Evolutionary conservation across 352 stramenopile species (phyloP), one percentile per base, ranked within the genome.

Genomic region (Plasmopara halstedii): DNA sequence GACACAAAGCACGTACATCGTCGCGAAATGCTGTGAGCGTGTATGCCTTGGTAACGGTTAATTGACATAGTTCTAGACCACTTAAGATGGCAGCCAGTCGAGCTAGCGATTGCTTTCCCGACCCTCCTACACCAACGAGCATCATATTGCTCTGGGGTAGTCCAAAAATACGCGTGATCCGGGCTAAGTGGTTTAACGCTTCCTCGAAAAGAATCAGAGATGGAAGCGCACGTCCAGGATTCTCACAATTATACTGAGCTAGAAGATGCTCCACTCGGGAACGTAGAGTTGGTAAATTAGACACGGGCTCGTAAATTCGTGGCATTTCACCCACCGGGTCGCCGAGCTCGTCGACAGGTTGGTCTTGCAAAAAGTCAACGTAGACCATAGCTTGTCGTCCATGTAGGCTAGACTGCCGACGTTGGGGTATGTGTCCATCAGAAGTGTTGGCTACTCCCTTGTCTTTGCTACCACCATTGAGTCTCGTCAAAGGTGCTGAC

Each of bases 191-290:
- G 17, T 62, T 54, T 2, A 97, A 64, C 6, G 88, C 88, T 55
- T 96, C 86, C 41, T 96, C 86, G 39, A 97, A 97, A 1, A 97
- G 58, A 23, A 97, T 86, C 14, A 96, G 61, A 23, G 82, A 62
- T 14, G 95, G 81, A 17, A 74, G 53, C 17, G 68, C 70, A 1
- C 58, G 59, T 15, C 77, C 44, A 23, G 56, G 76, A 29, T 88
- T 83, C n/a, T 92, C 78, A 11, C 83, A 67, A 53, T 96, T 95
- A 44, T 91, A 94, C 31, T 79, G 62, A 1, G 60, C 48, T 15
- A 95, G 50, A 8, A 96, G 76, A 6, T 55, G 44, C 43, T 92
- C 64, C 0, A 83, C 66, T 13, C 82, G 69, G 3, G 57, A 46
- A 4, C 77, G 75, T 3, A 96, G 53, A 0, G 32, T 37, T 1